Evolutionary conservation across 148 eudicot genomes (phyloP), one percentile per base, ranked within the genome.

Genomic region (Beta vulgaris): DNA sequence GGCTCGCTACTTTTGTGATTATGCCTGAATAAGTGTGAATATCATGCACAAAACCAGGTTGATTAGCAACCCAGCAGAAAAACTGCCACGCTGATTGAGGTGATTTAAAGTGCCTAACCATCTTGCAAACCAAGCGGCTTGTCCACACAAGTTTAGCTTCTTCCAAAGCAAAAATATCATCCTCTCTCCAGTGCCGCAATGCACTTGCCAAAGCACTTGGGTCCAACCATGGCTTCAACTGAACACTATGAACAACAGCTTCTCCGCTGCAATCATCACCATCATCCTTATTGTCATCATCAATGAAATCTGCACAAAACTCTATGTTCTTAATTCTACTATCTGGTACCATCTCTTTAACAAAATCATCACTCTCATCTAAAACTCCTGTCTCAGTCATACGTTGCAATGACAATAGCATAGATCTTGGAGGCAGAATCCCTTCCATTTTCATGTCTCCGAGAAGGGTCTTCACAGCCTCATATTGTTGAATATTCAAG

Each of bases 221-320:
- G 75, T 89, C 97, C 77, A 95, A 81, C 98, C 98, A 92, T 18
- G 97, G 97, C 81, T 84, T 91, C 76, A 94, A 82, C 79, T 85
- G 86, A 63, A 88, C 78, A 68, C 59, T 77, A 67, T 78, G 80
- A 34, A 21, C 62, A 28, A 78, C 84, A 63, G 55, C 80, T 77
- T 74, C 75, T 64, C 3, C 70, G 77, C 32, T 26, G 21, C 59
- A 51, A 25, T 48, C 81, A 62, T 72, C 81, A 77, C 1, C 65
- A 34, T 68, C 82, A 54, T 84, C 84, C 36, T 83, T 88, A 34
- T 74, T 49, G 12, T 84, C 90, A 37, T 73, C 84, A 59, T 82
- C 84, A 19, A 43, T 73, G 8, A 58, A 81, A 64, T 57, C 85
- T 16, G 37, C 29, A 44, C 70, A 73, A 25, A 74, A 75, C 51